These are phyloP conservation scores for Candida ponderosae DNA, from an alignment of 805 yeast species.

Conservation along the genomic window DNA sequence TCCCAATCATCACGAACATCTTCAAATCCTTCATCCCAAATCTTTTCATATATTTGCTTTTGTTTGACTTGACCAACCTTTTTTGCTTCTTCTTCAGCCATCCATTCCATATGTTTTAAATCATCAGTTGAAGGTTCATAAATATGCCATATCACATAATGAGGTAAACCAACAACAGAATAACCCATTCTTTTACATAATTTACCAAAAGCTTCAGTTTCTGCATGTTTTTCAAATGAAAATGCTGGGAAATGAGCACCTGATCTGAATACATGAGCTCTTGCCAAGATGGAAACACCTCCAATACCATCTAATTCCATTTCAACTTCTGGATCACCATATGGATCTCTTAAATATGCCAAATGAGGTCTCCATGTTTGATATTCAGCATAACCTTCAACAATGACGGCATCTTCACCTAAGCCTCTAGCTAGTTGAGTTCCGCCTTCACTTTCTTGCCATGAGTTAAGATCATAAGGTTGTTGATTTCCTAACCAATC, in stretches of 20 bases:
- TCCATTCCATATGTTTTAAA: slow-evolving; percentile 81
- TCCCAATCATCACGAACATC: slow-evolving; percentile 72
- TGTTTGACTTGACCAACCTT: slow-evolving; percentile 55
- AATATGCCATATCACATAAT: slow-evolving; percentile 93
- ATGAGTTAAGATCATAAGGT: slow-evolving; percentile 77
- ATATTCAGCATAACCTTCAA: slow-evolving; percentile 94
- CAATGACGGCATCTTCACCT: slow-evolving; percentile 93
- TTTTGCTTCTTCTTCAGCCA: slow-evolving; percentile 75
- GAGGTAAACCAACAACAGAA: slow-evolving; percentile 88
- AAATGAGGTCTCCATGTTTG: slow-evolving; percentile 98
- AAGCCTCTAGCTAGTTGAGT: slow-evolving; percentile 64
- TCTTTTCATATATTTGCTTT: slow-evolving; percentile 56
- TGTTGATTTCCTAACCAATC: slow-evolving; percentile 84
- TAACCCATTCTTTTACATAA: slow-evolving; percentile 81
- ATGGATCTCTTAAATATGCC: slow-evolving; percentile 90
- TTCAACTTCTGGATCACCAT: slow-evolving; percentile 90
- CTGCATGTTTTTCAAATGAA: slow-evolving; percentile 93
- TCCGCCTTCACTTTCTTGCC: slow-evolving; percentile 84
- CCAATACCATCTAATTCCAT: slow-evolving; percentile 96
- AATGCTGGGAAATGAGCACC: slow-evolving; percentile 97
- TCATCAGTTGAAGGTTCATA: slow-evolving; percentile 95
- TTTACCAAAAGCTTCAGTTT: slow-evolving; percentile 96
- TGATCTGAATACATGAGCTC: slow-evolving; percentile 79
- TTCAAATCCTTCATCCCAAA: slow-evolving; percentile 75
- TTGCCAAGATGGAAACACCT: slow-evolving; percentile 88